Evolutionary conservation across 129 eudicot species (phyloP).

Genomic region (Cynara cardunculus): DNA sequence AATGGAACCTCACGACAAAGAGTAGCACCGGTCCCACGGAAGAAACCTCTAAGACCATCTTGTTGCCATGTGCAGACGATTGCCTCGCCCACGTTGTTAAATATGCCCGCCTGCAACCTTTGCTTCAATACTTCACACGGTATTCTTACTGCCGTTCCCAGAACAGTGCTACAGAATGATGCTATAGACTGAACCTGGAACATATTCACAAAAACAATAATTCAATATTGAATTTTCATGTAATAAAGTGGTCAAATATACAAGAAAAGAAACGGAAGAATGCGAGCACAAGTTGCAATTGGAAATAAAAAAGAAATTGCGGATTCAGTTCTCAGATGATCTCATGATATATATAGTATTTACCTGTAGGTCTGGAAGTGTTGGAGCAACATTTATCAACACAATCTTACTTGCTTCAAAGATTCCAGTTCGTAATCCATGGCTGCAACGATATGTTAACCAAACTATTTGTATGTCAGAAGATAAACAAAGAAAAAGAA

Average conservation of each 20-base stretch:
- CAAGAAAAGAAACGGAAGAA: neutral
- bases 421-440: slow-evolving; percentile 84
- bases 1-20: slow-evolving; percentile 96
- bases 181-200: slow-evolving; percentile 86
- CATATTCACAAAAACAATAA: neutral
- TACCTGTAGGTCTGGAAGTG: slow-evolving; percentile 79
- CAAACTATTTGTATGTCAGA: neutral
- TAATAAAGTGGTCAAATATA: neutral
- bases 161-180: slow-evolving; percentile 82
- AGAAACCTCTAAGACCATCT: slow-evolving; percentile 91
- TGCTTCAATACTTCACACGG: slow-evolving; percentile 94
- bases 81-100: slow-evolving; percentile 84
- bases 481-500: neutral
- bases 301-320: neutral
- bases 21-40: slow-evolving; percentile 98
- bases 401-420: slow-evolving; percentile 79
- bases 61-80: slow-evolving; percentile 84
- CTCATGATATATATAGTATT: neutral
- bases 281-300: neutral
- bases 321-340: neutral
- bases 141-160: slow-evolving; percentile 90
- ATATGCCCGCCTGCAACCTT: slow-evolving; percentile 91
- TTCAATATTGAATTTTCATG: neutral
- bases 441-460: slow-evolving; percentile 37
- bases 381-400: slow-evolving; percentile 65